Evolutionary conservation across 1,284 basidiomycete genomes (phyloP), one percentile per base, ranked within the genome.

Genomic region (Schizophyllum commune): DNA sequence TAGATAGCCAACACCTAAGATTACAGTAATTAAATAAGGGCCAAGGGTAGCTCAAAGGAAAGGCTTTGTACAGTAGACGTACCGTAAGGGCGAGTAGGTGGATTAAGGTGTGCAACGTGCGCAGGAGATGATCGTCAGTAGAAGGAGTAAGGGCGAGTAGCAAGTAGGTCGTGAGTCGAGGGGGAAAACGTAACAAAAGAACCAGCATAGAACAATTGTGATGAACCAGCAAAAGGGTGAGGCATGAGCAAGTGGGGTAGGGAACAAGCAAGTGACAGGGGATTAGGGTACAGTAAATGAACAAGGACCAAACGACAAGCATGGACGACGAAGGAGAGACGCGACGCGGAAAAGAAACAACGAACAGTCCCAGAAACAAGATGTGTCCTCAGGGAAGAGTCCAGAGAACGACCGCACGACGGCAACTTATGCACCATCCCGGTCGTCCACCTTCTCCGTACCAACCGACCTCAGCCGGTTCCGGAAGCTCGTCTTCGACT

Each of bases 401-500:
- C 27, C 27, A 27, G 27, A 4, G 39, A 47, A 11, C 13, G 9
- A 47, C 13, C 39, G 39, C 39, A 47, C 17, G 39, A 17, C 39
- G 13, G 9, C 39, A 8, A 11, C 39, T 47, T 47, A 47, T 13
- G 39, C 39, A 9, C 17, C 39, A 17, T 47, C 39, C 13, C 17
- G 39, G 17, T 47, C 39, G 39, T 47, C 39, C 13, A 47, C 72
- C 63, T 76, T 72, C 9, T 74, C 71, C 32, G 73, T 73, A 19
- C 73, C 71, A 8, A 70, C 66, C 4, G 70, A 68, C 57, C 70
- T 70, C 55, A 75, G 65, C 64, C 65, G 71, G 53, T 74, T 70
- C n/a, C 73, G 70, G 20, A 76, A 62, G n/a, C 70, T 69, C 22
- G 71, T 68, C 33, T 69, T 68, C 19, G 69, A 54, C 64, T 68